A percentile compares a stretch with the other conserved stretches of the same genome.
These are phyloP conservation scores for Cicer bijugum DNA, from an alignment of 306 rosid genomes.

Conservation along the genomic window DNA sequence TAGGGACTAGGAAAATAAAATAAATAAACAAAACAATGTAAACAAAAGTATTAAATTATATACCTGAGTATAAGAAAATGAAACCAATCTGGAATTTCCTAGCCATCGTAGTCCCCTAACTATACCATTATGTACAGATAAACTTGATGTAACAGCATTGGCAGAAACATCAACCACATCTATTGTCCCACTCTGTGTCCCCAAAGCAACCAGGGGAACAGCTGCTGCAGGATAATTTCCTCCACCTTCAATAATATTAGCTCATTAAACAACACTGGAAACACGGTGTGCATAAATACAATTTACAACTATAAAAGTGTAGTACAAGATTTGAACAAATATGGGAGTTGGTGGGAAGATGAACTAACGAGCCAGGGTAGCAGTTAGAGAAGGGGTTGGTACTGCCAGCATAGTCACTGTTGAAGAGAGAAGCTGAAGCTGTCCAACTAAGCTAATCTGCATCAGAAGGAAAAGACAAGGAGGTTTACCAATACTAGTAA, in stretches of 20 bases:
- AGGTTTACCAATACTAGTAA: slow-evolving; percentile 25
- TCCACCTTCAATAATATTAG: slow-evolving; percentile 71
- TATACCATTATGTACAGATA: slow-evolving; percentile 75
- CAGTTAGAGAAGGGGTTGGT: slow-evolving; percentile 92
- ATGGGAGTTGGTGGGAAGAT: slow-evolving; percentile 45
- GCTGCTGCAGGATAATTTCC: slow-evolving; percentile 91
- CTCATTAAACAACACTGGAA: slow-evolving; percentile 45
- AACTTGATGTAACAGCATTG: slow-evolving; percentile 83
- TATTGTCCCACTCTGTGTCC: slow-evolving; percentile 87
- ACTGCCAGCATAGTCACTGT: slow-evolving; percentile 88
- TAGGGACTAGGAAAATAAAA: slow-evolving; percentile 13
- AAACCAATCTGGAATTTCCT: slow-evolving; percentile 96
- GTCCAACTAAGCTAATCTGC: slow-evolving; percentile 94
- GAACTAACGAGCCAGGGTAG: slow-evolving; percentile 96
- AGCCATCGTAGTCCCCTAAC: slow-evolving; percentile 98
- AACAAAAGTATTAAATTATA: slow-evolving; percentile 37
- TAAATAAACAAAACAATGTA: slow-evolving; percentile 14
- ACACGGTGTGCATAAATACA: slow-evolving; percentile 21
- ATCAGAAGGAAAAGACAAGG: slow-evolving; percentile 43
- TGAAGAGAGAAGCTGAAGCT: slow-evolving; percentile 98
- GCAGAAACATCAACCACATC: slow-evolving; percentile 95
- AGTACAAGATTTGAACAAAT: slow-evolving; percentile 45
- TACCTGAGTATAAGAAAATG: slow-evolving; percentile 95
- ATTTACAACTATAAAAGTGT: slow-evolving; percentile 13
- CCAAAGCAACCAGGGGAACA: slow-evolving; percentile 97